These are phyloP conservation scores for Starmera pachycereana DNA, from an alignment of 805 yeast species.

Conservation along the genomic window DNA sequence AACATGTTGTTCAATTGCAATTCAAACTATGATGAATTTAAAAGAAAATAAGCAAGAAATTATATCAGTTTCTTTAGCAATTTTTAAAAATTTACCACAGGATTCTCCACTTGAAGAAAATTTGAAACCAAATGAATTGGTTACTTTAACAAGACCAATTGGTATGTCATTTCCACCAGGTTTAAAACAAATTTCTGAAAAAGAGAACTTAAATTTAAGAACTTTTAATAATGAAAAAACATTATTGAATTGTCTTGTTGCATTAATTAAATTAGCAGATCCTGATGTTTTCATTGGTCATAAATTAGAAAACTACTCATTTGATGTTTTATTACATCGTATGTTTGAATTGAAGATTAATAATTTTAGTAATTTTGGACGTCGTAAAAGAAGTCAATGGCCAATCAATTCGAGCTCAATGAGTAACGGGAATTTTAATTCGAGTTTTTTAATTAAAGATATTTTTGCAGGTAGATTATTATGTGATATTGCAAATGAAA, in stretches of 20 bases:
- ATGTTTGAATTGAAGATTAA: constrained; percentile 64
- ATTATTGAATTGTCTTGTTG: constrained; percentile 64
- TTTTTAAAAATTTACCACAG: constrained; percentile 58
- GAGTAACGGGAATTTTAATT: constrained; percentile 40
- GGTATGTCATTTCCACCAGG: constrained; percentile 72
- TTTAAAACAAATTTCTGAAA: constrained; percentile 47
- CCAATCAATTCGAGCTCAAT: constrained; percentile 44
- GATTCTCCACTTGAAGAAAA: constrained; percentile 65
- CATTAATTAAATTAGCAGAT: constrained; percentile 58
- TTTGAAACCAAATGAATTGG: constrained; percentile 44
- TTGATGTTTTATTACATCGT: constrained; percentile 75
- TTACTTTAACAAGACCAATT: constrained; percentile 76
- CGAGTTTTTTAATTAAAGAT: constrained; percentile 51
- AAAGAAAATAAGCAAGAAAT: constrained; percentile 75
- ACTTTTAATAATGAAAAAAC: constrained; percentile 66
- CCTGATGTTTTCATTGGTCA: constrained; percentile 93
- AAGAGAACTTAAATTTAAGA: constrained; percentile 40
- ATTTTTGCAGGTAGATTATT: constrained; percentile 76
- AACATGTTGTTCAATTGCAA: constrained; percentile 62
- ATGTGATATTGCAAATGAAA: constrained; percentile 88
- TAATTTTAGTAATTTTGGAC: constrained; percentile 77
- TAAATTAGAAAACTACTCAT: constrained; percentile 62
- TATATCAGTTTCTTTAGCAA: constrained; percentile 70
- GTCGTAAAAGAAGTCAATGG: constrained; percentile 68
- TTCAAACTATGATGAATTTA: constrained; percentile 74